Evolutionary conservation across 2,329 filamentous ascomycete species (phyloP), one percentile per base, ranked within the genome.

Genomic region (Fusarium verticillioides): DNA sequence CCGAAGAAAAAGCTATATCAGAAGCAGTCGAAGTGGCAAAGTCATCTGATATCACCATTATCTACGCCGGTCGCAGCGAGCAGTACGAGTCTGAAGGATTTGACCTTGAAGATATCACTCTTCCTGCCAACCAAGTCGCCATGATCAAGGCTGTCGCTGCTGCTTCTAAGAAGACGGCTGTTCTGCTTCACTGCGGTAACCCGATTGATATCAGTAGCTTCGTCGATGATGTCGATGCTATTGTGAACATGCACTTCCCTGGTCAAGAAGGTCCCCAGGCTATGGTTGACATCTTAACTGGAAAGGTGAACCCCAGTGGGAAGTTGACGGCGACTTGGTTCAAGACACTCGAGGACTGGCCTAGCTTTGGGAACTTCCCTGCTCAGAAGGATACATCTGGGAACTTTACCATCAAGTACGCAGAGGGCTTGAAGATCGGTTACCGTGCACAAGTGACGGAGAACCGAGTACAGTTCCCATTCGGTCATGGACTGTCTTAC

Each of bases 401-500:
- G 4, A 53, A n/a, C 2, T n/a, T 26, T 34, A 10, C 43, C 26
- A 64, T 74, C 30, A 47, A 26, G 4, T 74, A 74, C 3, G 40
- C 39, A 2, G 72, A 74, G 26, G 68, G 72, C 2, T n/a, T 74
- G 7, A 32, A 44, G 5, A 58, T 74, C 28, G 72, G 70, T 2
- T 74, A 74, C 12, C 70, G 72, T 3, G 72, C 68, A 2, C 18
- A 40, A 2, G 53, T 26, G 2, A 10, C n/a, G 1, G 23, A 63
- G 11, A 18, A 9, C 7, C 52, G 50, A 16, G 44, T 56, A 1
- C 60, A 63, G 8, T 74, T 54, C 49, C 57, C 49, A 0, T 74
- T 74, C 8, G 72, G 70, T 7, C 47, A 74, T 42, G 72, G 70
- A 0, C 1, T 74, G 9, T 74, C 71, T 1, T 74, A 74, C 23